Percentiles rank a stretch among this genome's conserved stretches.
Evolutionary conservation across 257 asterid species (phyloP).

Genomic region (Orobanche coerulescens): DNA sequence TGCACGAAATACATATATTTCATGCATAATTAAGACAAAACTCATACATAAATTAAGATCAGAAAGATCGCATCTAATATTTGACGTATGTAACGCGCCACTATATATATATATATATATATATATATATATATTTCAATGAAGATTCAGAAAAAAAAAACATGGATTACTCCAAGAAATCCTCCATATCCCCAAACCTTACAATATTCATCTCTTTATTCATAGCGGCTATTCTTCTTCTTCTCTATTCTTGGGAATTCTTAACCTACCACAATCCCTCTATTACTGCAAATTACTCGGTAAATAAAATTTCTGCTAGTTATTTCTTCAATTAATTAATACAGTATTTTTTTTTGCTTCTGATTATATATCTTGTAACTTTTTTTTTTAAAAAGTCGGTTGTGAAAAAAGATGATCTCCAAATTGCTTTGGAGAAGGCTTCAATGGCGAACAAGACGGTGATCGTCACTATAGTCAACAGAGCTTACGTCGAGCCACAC

Average conservation of each 20-base stretch:
- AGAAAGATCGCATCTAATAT: too few relatives aligned
- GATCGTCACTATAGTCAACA: constrained; percentile 49
- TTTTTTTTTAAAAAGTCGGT: too few relatives aligned
- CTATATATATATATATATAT: too few relatives aligned
- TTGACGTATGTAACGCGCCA: too few relatives aligned
- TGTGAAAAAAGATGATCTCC: constrained; percentile 28
- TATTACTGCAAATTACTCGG: neutral
- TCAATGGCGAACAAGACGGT: constrained; percentile 52
- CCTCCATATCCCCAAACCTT: constrained; percentile 22
- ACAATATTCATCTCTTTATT: constrained; percentile 25
- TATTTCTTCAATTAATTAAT: too few relatives aligned
- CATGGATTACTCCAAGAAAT: constrained; percentile 33
- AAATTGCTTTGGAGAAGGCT: constrained; percentile 39
- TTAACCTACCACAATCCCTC: neutral
- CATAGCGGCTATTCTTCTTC: constrained; percentile 19
- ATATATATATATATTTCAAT: too few relatives aligned
- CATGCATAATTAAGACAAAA: too few relatives aligned
- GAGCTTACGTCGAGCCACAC: constrained; percentile 55
- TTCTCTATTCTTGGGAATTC: constrained; percentile 29
- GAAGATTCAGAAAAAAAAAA: too few relatives aligned
- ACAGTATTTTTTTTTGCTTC: neutral
- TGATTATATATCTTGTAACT: too few relatives aligned
- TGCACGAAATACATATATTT: too few relatives aligned
- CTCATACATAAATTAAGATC: too few relatives aligned
- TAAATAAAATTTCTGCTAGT: neutral